Evolutionary conservation across 345 rosid species (phyloP).

Genomic region (Brassica juncea): DNA sequence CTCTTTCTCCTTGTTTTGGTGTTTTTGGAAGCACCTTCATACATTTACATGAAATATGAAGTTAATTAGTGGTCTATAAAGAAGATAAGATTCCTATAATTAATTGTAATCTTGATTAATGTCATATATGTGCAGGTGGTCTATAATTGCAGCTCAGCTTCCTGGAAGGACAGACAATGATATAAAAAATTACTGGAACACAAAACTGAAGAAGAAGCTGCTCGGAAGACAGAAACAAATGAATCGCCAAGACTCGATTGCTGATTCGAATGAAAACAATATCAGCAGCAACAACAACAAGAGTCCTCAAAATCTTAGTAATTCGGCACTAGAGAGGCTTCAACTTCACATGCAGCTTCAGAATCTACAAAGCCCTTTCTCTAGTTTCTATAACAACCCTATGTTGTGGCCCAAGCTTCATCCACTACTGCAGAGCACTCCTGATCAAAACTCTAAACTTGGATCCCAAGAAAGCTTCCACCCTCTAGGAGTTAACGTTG

Average conservation of each 20-base stretch:
- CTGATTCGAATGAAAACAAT: conserved; percentile 27
- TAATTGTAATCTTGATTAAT: conserved; percentile 12
- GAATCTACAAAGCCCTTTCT: conserved; percentile 59
- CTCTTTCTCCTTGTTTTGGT: conserved; percentile 34
- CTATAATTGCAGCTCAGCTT: conserved; percentile 96
- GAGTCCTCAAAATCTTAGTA: conserved; percentile 56
- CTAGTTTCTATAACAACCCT: conserved; percentile 62
- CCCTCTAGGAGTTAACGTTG: conserved; percentile 12
- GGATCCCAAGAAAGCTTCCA: conserved; percentile 37
- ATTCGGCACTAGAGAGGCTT: conserved; percentile 81
- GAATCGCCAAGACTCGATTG: conserved; percentile 43
- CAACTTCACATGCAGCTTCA: conserved; percentile 96
- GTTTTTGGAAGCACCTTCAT: conserved; percentile 21
- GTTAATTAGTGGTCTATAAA: background rate
- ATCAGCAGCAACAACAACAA: conserved; percentile 39
- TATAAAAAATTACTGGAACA: conserved; percentile 97
- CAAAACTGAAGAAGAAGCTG: conserved; percentile 90
- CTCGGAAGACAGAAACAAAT: conserved; percentile 77
- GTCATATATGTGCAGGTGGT: conserved; percentile 63
- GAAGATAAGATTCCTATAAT: background rate
- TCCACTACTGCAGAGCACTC: conserved; percentile 42
- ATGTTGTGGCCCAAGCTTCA: conserved; percentile 77
- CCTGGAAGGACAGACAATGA: conserved; percentile 99
- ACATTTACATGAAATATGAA: conserved; percentile 1
- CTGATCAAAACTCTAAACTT: conserved; percentile 29